Evolutionary conservation across 768 basidiomycete species (phyloP).

Genomic region (Suillus occidentalis): DNA sequence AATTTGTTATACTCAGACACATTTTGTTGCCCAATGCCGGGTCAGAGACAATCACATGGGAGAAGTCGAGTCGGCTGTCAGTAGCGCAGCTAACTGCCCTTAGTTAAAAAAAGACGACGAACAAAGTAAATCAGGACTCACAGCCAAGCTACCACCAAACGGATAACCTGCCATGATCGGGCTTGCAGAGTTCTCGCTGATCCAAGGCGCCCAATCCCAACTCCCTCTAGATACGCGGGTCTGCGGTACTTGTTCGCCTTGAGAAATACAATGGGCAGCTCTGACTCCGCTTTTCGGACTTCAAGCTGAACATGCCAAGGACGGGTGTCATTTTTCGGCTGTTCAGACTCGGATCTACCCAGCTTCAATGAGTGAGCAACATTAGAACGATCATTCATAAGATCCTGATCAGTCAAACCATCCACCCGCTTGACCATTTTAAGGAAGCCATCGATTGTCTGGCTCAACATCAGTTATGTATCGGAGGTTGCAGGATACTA

Average conservation of each 20-base stretch:
- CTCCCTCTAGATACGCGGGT: conserved; percentile 4
- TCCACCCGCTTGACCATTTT: conserved; percentile 25
- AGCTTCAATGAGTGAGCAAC: conserved; percentile 11
- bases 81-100: conserved; percentile 27
- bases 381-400: not conserved
- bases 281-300: conserved; percentile 41
- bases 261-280: conserved; percentile 21
- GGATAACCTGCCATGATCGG: conserved; percentile 34
- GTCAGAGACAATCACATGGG: conserved; percentile 29
- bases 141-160: conserved; percentile 32
- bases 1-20: conserved; percentile 28
- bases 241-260: conserved; percentile 6
- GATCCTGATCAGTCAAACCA: conserved; percentile 31
- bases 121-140: conserved; percentile 12
- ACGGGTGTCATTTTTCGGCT: conserved; percentile 33
- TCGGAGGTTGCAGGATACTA: conserved; percentile 25
- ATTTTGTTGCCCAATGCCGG: conserved; percentile 20
- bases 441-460: conserved; percentile 34
- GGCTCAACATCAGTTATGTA: conserved; percentile 13
- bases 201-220: conserved; percentile 18
- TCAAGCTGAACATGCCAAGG: conserved; percentile 31
- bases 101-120: not conserved
- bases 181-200: conserved; percentile 17
- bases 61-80: conserved; percentile 22
- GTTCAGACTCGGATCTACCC: conserved; percentile 26